Evolutionary conservation across 805 yeast genomes (phyloP), one percentile per base, ranked within the genome.

Genomic region (Torulaspora quercuum): DNA sequence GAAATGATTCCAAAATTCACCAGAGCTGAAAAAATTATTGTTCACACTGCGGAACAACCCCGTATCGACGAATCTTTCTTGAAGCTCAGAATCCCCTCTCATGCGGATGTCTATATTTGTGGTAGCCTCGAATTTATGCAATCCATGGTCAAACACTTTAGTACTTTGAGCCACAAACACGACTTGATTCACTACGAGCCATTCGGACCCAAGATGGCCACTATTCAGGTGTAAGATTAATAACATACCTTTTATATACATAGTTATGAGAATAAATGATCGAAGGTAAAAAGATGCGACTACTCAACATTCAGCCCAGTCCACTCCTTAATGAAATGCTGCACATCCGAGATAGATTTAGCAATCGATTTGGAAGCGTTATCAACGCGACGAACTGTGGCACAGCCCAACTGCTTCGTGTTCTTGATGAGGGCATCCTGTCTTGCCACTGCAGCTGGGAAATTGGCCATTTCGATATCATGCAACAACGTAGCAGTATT

Each of bases 401-500:
- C 27, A 10, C 37, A 35, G 15, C 23, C 28, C n/a, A 26, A 8
- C 26, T 26, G 28, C 12, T 21, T 32, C 17, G 52, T 36, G 37
- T 41, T 33, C 24, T 10, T 25, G 21, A 41, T 31, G 18, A 48
- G 21, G n/a, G 42, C 45, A 15, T 50, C 54, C 31, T 59, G 64
- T 14, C 40, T 49, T 11, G 50, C 44, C 1, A 49, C 48, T 12
- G 53, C 39, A 11, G 30, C 25, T 1, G 64, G 64, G 37, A 55
- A 53, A 13, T 39, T 27, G 5, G 64, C 50, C 48, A 71, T 55
- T 49, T 80, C 83, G 39, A 73, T 59, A 17, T 59, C 61, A 68
- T 77, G 73, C 6, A 70, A 44, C 44, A 74, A 70, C 7, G 56
- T 54, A 16, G 61, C 57, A 4, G 80, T 70, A 46, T 74, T 76